Conservation (phyloP, 2,329 filamentous ascomycete genomes). For the Aspergillus fumigatiaffinis region DNA sequence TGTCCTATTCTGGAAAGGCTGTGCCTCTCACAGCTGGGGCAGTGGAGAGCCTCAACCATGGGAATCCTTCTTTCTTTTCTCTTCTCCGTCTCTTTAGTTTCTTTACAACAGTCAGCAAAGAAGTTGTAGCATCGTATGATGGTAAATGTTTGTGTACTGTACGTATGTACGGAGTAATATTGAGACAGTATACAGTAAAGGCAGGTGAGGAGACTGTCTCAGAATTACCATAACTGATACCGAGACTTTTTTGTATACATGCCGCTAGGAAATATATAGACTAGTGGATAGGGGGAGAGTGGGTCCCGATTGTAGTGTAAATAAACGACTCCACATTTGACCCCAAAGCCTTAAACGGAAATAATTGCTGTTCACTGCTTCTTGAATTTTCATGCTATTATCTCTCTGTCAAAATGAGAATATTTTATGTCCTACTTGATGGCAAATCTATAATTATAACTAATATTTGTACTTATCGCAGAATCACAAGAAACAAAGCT, state of each 20-base stretch:
- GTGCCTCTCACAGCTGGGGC: constrained; percentile 12
- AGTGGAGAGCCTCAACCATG: constrained; percentile 30
- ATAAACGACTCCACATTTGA: constrained; percentile 21
- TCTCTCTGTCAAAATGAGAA: neutral
- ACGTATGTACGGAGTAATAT: neutral
- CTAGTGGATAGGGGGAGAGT: constrained; percentile 8
- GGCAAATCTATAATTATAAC: neutral
- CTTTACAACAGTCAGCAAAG: neutral
- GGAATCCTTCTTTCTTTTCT: constrained; percentile 4
- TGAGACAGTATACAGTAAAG: neutral
- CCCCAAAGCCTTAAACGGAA: constrained; percentile 11
- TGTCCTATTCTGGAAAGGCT: constrained; percentile 21
- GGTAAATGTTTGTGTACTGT: neutral
- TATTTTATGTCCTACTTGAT: neutral
- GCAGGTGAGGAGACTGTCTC: neutral
- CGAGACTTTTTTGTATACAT: neutral
- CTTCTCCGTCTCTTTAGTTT: constrained; percentile 1
- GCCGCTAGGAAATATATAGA: neutral
- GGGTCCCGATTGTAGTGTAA: constrained; percentile 20
- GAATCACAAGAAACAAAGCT: neutral
- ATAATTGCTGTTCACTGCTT: neutral
- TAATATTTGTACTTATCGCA: neutral
- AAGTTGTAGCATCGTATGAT: neutral
- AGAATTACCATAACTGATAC: constrained; percentile 1
- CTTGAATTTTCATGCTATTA: neutral